These are phyloP conservation scores for Cornus controversa DNA, from an alignment of 148 eudicot genomes.

Conservation along the genomic window DNA sequence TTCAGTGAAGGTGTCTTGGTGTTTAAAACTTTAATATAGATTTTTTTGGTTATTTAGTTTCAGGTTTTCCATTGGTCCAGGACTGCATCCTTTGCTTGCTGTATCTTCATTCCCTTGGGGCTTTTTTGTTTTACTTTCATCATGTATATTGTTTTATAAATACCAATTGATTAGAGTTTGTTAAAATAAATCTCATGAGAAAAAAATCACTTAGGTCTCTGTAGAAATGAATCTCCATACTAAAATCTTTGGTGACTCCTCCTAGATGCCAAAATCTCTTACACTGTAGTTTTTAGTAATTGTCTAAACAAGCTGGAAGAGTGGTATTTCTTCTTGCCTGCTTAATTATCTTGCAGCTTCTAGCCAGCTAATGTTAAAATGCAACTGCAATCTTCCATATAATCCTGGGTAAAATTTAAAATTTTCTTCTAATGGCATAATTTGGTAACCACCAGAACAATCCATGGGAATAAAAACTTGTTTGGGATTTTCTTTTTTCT, in stretches of 20 bases:
- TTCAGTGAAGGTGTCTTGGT: not conserved
- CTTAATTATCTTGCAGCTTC: not conserved
- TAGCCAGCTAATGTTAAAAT: not conserved
- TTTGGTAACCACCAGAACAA: not conserved
- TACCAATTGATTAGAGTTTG: not conserved
- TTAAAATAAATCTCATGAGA: too few relatives aligned
- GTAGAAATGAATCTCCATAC: not conserved
- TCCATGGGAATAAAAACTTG: not conserved
- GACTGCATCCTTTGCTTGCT: not conserved
- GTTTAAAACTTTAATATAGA: too few relatives aligned
- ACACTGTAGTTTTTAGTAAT: not conserved
- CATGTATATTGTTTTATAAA: not conserved
- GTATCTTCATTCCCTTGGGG: not conserved
- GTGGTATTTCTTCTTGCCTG: not conserved
- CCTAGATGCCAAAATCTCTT: not conserved
- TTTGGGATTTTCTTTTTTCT: not conserved
- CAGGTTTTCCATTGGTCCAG: not conserved
- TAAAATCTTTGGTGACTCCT: slow-evolving; percentile 2
- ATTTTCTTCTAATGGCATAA: not conserved
- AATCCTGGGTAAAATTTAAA: slow-evolving; percentile 1
- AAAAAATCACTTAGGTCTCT: not conserved
- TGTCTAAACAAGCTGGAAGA: not conserved
- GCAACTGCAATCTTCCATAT: not conserved
- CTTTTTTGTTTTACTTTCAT: not conserved
- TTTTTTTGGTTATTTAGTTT: too few relatives aligned